A percentile compares a stretch with the other conserved stretches of the same genome.
Conservation (phyloP, 768 basidiomycete genomes). For the Chalciporus sphaerocephalus region DNA sequence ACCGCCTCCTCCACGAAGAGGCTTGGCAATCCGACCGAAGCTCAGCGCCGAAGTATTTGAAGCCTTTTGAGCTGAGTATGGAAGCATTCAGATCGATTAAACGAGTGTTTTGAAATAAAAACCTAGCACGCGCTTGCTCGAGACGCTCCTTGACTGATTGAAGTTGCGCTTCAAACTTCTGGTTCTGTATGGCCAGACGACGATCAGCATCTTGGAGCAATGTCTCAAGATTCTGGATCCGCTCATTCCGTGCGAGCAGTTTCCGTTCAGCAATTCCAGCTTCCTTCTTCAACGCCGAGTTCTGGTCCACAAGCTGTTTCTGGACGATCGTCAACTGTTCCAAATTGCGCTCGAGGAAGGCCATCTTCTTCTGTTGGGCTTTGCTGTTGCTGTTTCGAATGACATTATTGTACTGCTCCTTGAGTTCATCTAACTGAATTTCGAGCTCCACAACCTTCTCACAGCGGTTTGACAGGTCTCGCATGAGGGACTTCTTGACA, state of each 20-base stretch:
- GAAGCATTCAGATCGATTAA: conserved; percentile 29
- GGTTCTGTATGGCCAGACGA: conserved; percentile 85
- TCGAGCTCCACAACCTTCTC: conserved; percentile 99
- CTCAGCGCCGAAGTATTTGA: conserved; percentile 65
- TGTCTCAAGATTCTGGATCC: conserved; percentile 94
- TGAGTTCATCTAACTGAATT: conserved; percentile 97
- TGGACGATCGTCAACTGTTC: conserved; percentile 94
- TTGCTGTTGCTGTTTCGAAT: conserved; percentile 98
- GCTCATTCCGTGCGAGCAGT: conserved; percentile 91
- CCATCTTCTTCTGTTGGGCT: conserved; percentile 99
- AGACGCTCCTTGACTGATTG: conserved; percentile 89
- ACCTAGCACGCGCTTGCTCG: conserved; percentile 86
- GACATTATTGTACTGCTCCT: conserved; percentile 98
- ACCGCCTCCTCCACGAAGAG: conserved; percentile 90
- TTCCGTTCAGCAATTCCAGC: conserved; percentile 96
- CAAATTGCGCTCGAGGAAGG: conserved; percentile 93
- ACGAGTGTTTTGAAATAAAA: conserved; percentile 11
- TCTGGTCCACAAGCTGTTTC: conserved; percentile 99
- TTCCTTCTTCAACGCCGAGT: conserved; percentile 95
- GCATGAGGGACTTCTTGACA: conserved; percentile 98
- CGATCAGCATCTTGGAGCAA: conserved; percentile 92
- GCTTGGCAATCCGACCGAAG: conserved; percentile 96
- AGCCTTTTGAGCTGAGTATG: conserved; percentile 62
- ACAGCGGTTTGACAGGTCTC: conserved; percentile 97
- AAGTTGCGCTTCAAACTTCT: conserved; percentile 92